Base-by-base conservation (phyloP, 1,139 yeast genomes). In the Suhomyces taliae region DNA sequence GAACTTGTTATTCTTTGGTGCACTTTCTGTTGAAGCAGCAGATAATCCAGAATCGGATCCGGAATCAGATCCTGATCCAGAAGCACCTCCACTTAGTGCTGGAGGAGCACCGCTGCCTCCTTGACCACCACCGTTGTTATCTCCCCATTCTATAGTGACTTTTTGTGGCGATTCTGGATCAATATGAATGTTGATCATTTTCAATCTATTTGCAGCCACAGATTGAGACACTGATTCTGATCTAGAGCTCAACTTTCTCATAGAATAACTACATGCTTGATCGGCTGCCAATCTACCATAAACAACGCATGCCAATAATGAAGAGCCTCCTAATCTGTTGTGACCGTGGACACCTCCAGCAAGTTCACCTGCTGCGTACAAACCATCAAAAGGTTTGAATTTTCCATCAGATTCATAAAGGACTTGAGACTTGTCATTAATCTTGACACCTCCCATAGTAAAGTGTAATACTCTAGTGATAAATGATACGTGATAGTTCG, bases 301-400 rank as follows among this genome's bases (percentile, higher is more conserved):
- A 2, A 86, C 90, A n/a, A 85, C 91, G 70, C 95, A 87, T 34
- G 88, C 91, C 49, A 87, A 69, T 33, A 87, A 69, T 10, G 90
- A 82, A 14, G 90, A 84, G 0, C 95, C 95, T 35, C 91, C 91
- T 14, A 87, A 69, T 60, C 93, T 75, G 61, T 85, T 85, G 41
- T 80, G 82, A 10, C 95, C 95, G 60, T 87, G 95, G 14, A 87
- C 85, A 43, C 93, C 95, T 27, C 95, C 95, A 12, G 90, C 87
- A 14, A 86, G 79, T 62, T 87, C 95, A 31, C 95, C 95, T 27
- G 87, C 87, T 2, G 93, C 93, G 61, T 74, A 87, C 33, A 85
- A 66, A 1, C 90, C 91, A 34, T 67, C 69, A 53, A 85, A 79
- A 2, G 81, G 74, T 6, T 60, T 57, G 40, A 42, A 57, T 9